Base-by-base conservation (phyloP, 345 rosid species). In the Physaria fendleri region DNA sequence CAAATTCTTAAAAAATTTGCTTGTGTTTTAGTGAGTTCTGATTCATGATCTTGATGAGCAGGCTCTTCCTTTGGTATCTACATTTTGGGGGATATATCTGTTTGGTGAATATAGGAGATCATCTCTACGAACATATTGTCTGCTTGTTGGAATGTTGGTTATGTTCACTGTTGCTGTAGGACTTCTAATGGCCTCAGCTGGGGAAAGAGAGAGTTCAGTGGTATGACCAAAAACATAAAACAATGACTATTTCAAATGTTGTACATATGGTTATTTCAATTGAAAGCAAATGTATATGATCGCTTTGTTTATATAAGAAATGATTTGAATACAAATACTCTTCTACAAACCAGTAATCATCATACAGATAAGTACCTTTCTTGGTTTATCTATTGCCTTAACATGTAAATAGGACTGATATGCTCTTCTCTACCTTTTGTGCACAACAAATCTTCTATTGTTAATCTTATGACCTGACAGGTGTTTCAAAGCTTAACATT, bases 21-120 rank as follows among this genome's bases (percentile, higher is more conserved):
- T 71, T 22, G 6, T 22, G 57, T 32, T 58, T 48, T 42, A 27
- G 44, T 53, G 18, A 41, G 12, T 62, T 7, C 37, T 46, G 35
- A 38, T 4, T 6, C n/a, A 8, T 66, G 5, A 28, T 37, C 4
- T 10, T 58, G 66, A 14, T 58, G 66, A 24, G 11, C 79, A 91
- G 96, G 92, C 98, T 60, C 85, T 91, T 61, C 95, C 98, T 3
- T 78, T 91, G 16, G 98, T 87, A 56, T 79, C 87, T 46, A 90
- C 95, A 0, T 85, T 87, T 49, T 87, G 91, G 96, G 98, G 94
- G 5, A 71, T 91, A 41, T 48, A 83, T 37, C 57, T 91, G 60
- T 91, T 91, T 55, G 96, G 98, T 15, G 96, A 91, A 80, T 91
- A 87, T 73, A 53, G 75, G 48, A 87, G 65, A 71, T 87, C 98